phyloP scores from a whole-genome alignment of 345 rosid species.

The Syzygium grande region DNA sequence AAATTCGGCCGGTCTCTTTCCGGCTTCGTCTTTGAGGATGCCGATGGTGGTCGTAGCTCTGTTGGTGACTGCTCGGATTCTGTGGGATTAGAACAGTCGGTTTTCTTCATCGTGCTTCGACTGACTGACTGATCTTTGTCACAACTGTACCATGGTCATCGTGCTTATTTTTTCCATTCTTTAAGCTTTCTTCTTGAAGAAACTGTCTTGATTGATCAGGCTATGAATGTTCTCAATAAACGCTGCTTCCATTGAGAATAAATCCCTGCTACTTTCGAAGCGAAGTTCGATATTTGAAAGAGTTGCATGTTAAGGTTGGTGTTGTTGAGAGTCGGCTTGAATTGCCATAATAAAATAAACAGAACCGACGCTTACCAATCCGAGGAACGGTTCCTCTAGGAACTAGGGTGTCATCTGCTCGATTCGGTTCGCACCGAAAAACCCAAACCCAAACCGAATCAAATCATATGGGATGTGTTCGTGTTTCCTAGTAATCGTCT shows the following conservation, averaged over 20 bases:
- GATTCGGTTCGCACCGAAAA: too few species aligned
- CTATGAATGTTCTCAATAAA: neutral
- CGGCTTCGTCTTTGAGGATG: neutral
- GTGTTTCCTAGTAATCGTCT: neutral
- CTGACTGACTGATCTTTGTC: neutral
- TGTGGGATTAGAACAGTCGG: neutral
- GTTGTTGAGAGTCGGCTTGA: neutral
- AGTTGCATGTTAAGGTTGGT: neutral
- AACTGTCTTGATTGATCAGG: neutral
- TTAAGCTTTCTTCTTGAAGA: neutral
- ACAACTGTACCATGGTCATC: neutral
- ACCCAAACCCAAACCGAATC: too few species aligned
- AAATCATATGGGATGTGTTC: too few species aligned
- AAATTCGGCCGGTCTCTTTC: neutral
- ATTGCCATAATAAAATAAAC: rapidly evolving
- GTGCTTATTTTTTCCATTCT: neutral
- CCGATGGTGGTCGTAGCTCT: neutral
- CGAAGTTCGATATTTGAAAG: neutral
- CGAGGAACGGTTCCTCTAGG: neutral
- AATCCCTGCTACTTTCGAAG: neutral
- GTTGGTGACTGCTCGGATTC: neutral
- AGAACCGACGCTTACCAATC: neutral
- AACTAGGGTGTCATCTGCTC: too few species aligned
- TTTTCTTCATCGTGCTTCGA: neutral
- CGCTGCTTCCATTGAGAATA: neutral